These are phyloP conservation scores for Fomitopsis pinicola DNA, from an alignment of 1,284 basidiomycete genomes.

Conservation along the genomic window DNA sequence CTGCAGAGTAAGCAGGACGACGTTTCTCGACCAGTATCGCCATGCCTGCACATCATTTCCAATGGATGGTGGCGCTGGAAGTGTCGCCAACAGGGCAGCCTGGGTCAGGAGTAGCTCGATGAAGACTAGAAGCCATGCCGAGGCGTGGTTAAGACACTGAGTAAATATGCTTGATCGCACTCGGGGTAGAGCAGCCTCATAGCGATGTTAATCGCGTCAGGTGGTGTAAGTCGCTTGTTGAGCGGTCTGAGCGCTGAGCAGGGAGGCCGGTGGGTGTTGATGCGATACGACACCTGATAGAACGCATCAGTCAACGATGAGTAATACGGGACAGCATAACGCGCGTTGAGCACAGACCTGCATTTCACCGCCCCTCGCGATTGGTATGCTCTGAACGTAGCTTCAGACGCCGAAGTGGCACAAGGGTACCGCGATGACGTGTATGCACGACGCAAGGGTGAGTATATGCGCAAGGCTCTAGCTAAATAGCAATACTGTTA, in stretches of 20 bases:
- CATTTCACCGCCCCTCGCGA: too few species aligned
- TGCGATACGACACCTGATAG: too few species aligned
- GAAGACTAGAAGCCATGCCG: not conserved
- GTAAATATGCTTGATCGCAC: too few species aligned
- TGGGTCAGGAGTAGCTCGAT: not conserved
- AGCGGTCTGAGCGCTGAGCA: not conserved
- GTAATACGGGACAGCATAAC: too few species aligned
- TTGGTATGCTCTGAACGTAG: too few species aligned
- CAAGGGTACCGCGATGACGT: too few species aligned
- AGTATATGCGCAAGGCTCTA: too few species aligned
- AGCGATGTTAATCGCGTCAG: not conserved
- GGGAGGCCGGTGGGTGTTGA: too few species aligned
- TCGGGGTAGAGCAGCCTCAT: not conserved
- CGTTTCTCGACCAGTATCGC: not conserved
- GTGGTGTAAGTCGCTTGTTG: not conserved
- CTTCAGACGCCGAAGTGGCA: too few species aligned
- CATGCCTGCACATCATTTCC: not conserved
- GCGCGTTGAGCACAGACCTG: too few species aligned
- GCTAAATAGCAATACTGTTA: not conserved
- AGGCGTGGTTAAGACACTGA: not conserved
- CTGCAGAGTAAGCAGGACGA: not conserved
- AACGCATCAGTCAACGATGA: too few species aligned
- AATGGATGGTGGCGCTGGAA: not conserved
- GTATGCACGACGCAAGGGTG: too few species aligned
- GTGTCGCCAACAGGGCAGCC: not conserved